Evolutionary conservation across 1,284 basidiomycete species (phyloP).

Genomic region (Schizophyllum amplum): DNA sequence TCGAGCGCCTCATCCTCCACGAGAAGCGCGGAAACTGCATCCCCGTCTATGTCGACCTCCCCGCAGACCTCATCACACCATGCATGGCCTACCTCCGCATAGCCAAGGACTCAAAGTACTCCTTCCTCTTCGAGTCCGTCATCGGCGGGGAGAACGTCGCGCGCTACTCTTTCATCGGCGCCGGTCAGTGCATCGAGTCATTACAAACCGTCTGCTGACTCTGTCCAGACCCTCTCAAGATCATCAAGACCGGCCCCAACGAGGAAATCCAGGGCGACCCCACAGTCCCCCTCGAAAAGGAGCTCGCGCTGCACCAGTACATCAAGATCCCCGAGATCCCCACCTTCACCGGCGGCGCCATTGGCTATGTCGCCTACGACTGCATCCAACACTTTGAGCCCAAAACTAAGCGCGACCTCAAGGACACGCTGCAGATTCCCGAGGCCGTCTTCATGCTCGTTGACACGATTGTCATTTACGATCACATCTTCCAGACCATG

Average conservation of each 20-base stretch:
- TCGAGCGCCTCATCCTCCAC: slow-evolving; percentile 66
- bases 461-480: slow-evolving; percentile 92
- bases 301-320: slow-evolving; percentile 84
- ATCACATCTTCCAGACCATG: slow-evolving; percentile 93
- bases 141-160: slow-evolving; percentile 87
- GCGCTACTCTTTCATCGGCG: slow-evolving; percentile 93
- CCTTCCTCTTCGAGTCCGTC: slow-evolving; percentile 90
- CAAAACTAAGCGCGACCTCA: slow-evolving; percentile 69
- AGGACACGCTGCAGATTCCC: slow-evolving; percentile 78
- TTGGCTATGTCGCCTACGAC: slow-evolving; percentile 97
- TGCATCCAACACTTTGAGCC: slow-evolving; percentile 97
- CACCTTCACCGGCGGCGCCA: slow-evolving; percentile 96
- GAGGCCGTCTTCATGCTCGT: slow-evolving; percentile 97
- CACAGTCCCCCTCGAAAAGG: slow-evolving; percentile 75
- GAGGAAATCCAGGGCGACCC: slow-evolving; percentile 87
- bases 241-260: slow-evolving; percentile 82
- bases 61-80: slow-evolving; percentile 95
- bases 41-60: slow-evolving; percentile 87
- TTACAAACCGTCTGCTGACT: neutral
- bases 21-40: slow-evolving; percentile 86
- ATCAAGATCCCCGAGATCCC: slow-evolving; percentile 86
- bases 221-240: slow-evolving; percentile 79
- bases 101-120: slow-evolving; percentile 86
- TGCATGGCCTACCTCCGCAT: slow-evolving; percentile 95
- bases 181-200: slow-evolving; percentile 48